A percentile compares a stretch with the other conserved stretches of the same genome.
Conservation (phyloP, 2,329 filamentous ascomycete genomes). For the Calycina marina region DNA sequence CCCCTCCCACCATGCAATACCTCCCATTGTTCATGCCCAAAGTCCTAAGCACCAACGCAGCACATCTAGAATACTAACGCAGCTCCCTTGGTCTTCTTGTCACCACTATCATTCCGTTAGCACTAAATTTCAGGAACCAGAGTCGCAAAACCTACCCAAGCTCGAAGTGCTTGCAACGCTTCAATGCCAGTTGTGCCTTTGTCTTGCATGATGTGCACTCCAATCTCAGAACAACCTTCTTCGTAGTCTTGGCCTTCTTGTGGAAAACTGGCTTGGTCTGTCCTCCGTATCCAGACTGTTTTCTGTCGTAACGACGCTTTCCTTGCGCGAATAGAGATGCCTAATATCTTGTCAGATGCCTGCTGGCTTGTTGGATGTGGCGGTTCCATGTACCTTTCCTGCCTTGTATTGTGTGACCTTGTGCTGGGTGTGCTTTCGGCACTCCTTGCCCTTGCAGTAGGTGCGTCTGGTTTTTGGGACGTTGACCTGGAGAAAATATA, state of each 20-base stretch:
- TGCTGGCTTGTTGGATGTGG: neutral
- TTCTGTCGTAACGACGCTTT: slow-evolving; percentile 99
- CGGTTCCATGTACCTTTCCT: slow-evolving; percentile 52
- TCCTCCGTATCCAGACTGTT: slow-evolving; percentile 99
- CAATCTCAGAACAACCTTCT: slow-evolving; percentile 98
- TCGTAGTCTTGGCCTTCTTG: slow-evolving; percentile 99
- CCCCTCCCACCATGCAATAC: slow-evolving; percentile 18
- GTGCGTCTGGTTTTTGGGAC: slow-evolving; percentile 95
- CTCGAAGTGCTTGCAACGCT: slow-evolving; percentile 99
- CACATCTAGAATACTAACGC: slow-evolving; percentile 92
- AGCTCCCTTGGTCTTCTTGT: slow-evolving; percentile 99
- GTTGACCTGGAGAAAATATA: slow-evolving; percentile 51
- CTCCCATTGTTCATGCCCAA: slow-evolving; percentile 16
- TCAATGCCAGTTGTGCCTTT: slow-evolving; percentile 93
- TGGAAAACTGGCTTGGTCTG: slow-evolving; percentile 99
- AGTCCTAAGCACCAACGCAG: slow-evolving; percentile 15
- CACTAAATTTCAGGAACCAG: too few relatives aligned
- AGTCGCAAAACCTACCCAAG: slow-evolving; percentile 58
- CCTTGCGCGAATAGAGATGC: slow-evolving; percentile 93
- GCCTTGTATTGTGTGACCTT: slow-evolving; percentile 96
- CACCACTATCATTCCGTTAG: slow-evolving; percentile 58
- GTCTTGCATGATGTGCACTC: slow-evolving; percentile 98
- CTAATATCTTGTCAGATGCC: slow-evolving; percentile 24
- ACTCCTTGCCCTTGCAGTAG: slow-evolving; percentile 94
- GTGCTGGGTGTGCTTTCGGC: slow-evolving; percentile 83